Conservation (phyloP, 2,329 filamentous ascomycete genomes). For the Trichoderma cornu-damae region DNA sequence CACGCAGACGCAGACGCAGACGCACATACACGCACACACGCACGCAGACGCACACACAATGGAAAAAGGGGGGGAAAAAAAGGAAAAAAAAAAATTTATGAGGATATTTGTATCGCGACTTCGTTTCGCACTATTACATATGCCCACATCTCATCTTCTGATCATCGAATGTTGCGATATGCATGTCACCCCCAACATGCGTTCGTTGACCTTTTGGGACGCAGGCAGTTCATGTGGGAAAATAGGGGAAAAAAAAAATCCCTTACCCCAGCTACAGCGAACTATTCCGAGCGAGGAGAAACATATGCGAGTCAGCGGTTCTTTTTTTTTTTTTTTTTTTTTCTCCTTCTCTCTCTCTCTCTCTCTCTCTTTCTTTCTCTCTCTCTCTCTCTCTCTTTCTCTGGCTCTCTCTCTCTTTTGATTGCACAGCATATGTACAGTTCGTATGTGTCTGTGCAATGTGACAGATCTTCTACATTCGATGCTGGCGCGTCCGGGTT, state of each 20-base stretch:
- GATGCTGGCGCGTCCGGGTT: constrained; percentile 4
- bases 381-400: too few relatives aligned
- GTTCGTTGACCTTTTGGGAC: background rate
- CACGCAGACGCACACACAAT: background rate
- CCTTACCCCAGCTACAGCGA: background rate
- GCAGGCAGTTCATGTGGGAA: constrained; percentile 4
- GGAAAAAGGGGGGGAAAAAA: background rate
- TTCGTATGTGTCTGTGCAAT: constrained; percentile 15
- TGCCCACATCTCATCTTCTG: background rate
- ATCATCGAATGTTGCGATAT: constrained; percentile 14
- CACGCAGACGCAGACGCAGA: background rate
- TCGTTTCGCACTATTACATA: background rate
- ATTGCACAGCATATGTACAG: constrained; percentile 13
- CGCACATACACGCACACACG: background rate
- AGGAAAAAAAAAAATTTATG: background rate
- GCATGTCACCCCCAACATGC: constrained; percentile 13
- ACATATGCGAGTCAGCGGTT: background rate
- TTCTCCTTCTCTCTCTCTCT: too few relatives aligned
- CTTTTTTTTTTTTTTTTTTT: too few relatives aligned
- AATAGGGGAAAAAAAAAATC: background rate
- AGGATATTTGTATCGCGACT: background rate
- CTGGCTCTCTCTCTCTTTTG: too few relatives aligned
- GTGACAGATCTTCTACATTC: constrained; percentile 17
- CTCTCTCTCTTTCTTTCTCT: too few relatives aligned
- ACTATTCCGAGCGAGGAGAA: constrained; percentile 5